Conservation (phyloP, 768 basidiomycete species). For the Dioszegia aurantiaca region DNA sequence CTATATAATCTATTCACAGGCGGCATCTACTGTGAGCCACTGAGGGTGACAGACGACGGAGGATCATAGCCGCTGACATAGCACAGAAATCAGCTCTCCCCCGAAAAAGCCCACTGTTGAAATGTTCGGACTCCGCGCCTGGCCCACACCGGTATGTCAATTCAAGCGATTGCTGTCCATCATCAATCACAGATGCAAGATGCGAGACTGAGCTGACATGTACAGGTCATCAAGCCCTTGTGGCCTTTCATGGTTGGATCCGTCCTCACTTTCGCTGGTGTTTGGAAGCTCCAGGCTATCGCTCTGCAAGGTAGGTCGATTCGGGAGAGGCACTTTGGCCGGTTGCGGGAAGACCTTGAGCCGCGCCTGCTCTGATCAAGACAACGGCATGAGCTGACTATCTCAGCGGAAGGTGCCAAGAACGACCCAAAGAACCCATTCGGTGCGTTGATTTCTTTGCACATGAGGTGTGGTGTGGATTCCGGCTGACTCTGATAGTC, state of each 20-base stretch:
- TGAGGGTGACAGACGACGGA: no score
- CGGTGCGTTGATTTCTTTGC: conserved; percentile 23
- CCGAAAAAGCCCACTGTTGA: conserved; percentile 7
- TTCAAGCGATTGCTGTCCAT: no score
- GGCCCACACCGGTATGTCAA: conserved; percentile 50
- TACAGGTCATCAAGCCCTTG: conserved; percentile 49
- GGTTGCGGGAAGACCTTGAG: no score
- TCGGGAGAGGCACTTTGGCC: no score
- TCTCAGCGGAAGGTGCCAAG: conserved; percentile 37
- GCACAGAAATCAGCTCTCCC: background rate
- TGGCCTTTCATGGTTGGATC: conserved; percentile 48
- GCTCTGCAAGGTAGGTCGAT: conserved; percentile 47
- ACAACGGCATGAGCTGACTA: conserved; percentile 13
- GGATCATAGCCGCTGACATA: background rate
- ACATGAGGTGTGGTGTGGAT: background rate
- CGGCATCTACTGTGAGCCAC: no score
- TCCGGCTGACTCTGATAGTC: background rate
- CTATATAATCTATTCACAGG: background rate
- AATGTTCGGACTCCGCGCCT: conserved; percentile 53
- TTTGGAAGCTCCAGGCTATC: conserved; percentile 42
- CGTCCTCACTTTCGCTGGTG: conserved; percentile 41
- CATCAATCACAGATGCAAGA: no score
- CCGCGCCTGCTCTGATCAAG: no score
- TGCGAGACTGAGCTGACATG: no score
- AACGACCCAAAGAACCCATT: conserved; percentile 52